phyloP scores from a whole-genome alignment of 768 basidiomycete genomes.

The Suillus paluster region DNA sequence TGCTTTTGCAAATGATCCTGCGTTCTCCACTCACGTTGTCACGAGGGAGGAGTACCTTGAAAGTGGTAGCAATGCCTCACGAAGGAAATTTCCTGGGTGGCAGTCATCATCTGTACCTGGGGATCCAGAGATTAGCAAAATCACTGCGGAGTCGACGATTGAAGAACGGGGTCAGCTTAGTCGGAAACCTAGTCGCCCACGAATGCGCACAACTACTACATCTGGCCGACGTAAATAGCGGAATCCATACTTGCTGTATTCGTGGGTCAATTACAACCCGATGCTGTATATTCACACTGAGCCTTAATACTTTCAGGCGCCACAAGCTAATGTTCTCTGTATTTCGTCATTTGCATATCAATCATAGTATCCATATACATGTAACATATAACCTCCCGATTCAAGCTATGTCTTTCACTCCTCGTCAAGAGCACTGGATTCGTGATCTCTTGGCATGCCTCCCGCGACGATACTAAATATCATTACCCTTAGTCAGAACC shows the following conservation, averaged over 20 bases:
- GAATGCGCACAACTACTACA: constrained; percentile 24
- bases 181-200: constrained; percentile 33
- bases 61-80: constrained; percentile 73
- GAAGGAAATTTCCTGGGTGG: constrained; percentile 76
- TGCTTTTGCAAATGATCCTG: constrained; percentile 56
- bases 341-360: constrained; percentile 27
- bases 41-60: constrained; percentile 87
- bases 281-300: neutral
- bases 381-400: constrained; percentile 26
- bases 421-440: constrained; percentile 7
- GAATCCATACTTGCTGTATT: neutral
- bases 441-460: constrained; percentile 6
- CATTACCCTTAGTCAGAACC: neutral
- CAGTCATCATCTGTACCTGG: constrained; percentile 35
- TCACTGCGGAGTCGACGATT: constrained; percentile 18
- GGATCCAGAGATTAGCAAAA: constrained; percentile 28
- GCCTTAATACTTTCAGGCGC: neutral
- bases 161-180: constrained; percentile 26
- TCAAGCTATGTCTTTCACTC: neutral
- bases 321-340: neutral
- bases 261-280: neutral
- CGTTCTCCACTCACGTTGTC: constrained; percentile 58
- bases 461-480: constrained; percentile 10
- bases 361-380: constrained; percentile 33
- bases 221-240: constrained; percentile 33